phyloP scores from a whole-genome alignment of 148 eudicot species.

The Simmondsia chinensis region DNA sequence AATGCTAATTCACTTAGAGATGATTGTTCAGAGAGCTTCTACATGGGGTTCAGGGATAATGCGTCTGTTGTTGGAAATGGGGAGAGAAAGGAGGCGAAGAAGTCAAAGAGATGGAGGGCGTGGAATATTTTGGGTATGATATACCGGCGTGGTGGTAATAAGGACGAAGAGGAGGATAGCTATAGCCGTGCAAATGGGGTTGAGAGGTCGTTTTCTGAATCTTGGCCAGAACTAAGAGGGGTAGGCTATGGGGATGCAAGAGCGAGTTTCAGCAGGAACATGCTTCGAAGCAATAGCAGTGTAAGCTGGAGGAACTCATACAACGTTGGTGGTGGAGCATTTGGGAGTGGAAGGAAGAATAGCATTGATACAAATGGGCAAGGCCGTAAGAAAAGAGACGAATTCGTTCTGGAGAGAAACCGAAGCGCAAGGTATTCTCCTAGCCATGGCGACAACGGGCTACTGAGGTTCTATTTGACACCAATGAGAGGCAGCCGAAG shows the following conservation, averaged over 20 bases:
- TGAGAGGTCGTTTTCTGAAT: conserved; percentile 65
- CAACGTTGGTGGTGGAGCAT: conserved; percentile 26
- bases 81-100: conserved; percentile 52
- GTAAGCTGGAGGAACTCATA: conserved; percentile 75
- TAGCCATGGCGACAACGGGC: conserved; percentile 45
- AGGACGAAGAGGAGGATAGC: conserved; percentile 56
- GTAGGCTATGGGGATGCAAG: conserved; percentile 37
- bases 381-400: conserved; percentile 25
- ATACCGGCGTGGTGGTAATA: conserved; percentile 32
- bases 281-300: conserved; percentile 74
- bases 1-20: conserved; percentile 64
- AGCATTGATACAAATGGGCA: conserved; percentile 32
- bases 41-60: conserved; percentile 54
- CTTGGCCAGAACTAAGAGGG: conserved; percentile 66
- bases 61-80: conserved; percentile 41
- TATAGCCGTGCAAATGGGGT: conserved; percentile 57
- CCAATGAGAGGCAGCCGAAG: conserved; percentile 68
- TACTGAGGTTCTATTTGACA: conserved; percentile 63
- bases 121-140: conserved; percentile 91
- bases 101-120: conserved; percentile 54
- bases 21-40: conserved; percentile 66
- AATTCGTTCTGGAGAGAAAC: conserved; percentile 35
- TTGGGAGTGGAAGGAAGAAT: conserved; percentile 43
- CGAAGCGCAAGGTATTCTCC: conserved; percentile 44
- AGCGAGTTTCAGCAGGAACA: conserved; percentile 30